Conservation (phyloP, 2,329 filamentous ascomycete species). For the Colletotrichum tropicale region DNA sequence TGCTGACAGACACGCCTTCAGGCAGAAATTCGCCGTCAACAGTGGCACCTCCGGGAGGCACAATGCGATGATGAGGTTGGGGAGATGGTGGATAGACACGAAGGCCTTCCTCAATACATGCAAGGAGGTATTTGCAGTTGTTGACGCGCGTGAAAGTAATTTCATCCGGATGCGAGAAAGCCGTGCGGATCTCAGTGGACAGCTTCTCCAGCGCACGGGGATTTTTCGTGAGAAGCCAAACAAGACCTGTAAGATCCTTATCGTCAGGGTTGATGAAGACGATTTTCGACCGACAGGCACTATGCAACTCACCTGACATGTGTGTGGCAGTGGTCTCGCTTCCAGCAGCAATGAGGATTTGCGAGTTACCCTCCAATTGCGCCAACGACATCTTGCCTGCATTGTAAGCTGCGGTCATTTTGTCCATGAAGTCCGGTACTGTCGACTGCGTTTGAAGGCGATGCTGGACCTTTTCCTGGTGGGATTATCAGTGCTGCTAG, state of each 20-base stretch:
- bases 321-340: constrained; percentile 36
- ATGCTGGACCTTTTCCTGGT: not conserved
- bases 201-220: constrained; percentile 32
- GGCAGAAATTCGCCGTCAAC: constrained; percentile 31
- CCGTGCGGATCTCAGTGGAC: constrained; percentile 30
- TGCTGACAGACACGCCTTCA: constrained; percentile 35
- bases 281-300: too few relatives aligned
- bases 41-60: not conserved
- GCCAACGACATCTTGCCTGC: not conserved
- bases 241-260: too few relatives aligned
- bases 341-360: constrained; percentile 29
- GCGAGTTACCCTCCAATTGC: constrained; percentile 13
- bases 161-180: constrained; percentile 8
- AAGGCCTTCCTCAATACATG: constrained; percentile 27
- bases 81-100: constrained; percentile 26
- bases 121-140: constrained; percentile 26
- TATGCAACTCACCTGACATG: constrained; percentile 29
- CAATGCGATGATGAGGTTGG: not conserved
- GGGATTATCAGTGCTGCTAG: too few relatives aligned
- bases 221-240: constrained; percentile 30
- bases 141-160: constrained; percentile 6
- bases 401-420: not conserved
- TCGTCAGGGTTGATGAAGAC: too few relatives aligned
- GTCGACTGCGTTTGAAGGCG: not conserved
- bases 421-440: not conserved